These are phyloP conservation scores for Dovyalis caffra DNA, from an alignment of 345 rosid species.

Conservation along the genomic window DNA sequence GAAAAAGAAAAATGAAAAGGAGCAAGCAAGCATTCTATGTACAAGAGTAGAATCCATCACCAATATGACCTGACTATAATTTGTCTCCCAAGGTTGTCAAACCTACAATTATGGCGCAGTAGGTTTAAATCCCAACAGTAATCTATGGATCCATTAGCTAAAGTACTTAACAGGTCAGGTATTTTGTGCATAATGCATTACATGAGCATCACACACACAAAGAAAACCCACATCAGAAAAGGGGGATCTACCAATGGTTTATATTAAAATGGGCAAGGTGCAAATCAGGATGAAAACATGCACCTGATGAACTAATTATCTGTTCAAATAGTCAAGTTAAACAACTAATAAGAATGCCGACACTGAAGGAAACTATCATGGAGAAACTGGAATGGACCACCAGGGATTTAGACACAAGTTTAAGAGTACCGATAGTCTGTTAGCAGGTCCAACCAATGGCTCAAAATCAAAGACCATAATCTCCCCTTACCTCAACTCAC, in stretches of 20 bases:
- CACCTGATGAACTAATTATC: neutral
- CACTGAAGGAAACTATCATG: neutral
- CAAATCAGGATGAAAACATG: neutral
- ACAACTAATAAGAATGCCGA: neutral
- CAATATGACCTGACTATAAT: neutral
- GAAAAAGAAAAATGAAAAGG: neutral
- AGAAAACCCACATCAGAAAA: neutral
- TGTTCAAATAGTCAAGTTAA: constrained; percentile 1
- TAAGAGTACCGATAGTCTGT: neutral
- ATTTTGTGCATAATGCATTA: neutral
- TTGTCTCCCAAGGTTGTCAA: neutral
- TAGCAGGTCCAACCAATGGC: constrained; percentile 10
- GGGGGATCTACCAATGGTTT: neutral
- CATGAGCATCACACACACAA: neutral
- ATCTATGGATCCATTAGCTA: neutral
- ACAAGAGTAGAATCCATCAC: constrained; percentile 1
- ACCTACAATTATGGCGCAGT: neutral
- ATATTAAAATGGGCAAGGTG: neutral
- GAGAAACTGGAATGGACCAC: neutral
- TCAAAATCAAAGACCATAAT: neutral
- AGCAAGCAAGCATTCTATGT: neutral
- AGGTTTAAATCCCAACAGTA: neutral
- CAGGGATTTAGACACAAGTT: neutral
- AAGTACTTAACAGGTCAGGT: neutral
- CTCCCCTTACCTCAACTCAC: no score